Evolutionary conservation across 2,329 filamentous ascomycete genomes (phyloP), one percentile per base, ranked within the genome.

Genomic region (Tetracladium maxilliforme): DNA sequence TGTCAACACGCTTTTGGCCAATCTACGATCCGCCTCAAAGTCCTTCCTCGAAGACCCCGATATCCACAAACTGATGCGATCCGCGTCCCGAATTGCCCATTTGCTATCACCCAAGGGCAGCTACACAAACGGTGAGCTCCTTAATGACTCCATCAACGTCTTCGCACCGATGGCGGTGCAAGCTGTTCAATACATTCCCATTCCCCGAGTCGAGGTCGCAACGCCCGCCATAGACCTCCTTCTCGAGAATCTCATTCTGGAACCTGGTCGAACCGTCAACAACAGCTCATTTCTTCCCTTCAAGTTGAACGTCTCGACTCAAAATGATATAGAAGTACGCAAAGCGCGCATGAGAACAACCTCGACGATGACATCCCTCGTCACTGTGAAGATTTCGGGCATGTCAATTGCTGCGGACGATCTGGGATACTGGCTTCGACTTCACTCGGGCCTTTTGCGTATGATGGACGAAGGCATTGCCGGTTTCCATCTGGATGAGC

Each of bases 241-340:
- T 2, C 56, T 95, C 3, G 87, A 95, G 44, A 94, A 92, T 35
- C 59, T 95, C 16, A 78, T 95, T 31, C 62, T 95, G 16, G 82
- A 94, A 43, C 87, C 87, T 0, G 87, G 87, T 6, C 63, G 63
- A 29, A 92, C 83, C 0, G 63, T 92, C 39, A 87, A 93, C 45
- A 58, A 76, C 33, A 82, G 78, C 4, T 93, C 86, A 0, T 95
- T 95, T 57, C 61, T 95, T 2, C 87, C 87, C 0, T 87, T 83
- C 52, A 71, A 73, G 28, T 59, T 94, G 26, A 75, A 79, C 22
- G 56, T 94, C 4, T 75, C 84, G 34, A 87, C 81, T 0, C 76
- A 77, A 48, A 94, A 92, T 41, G 79, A 92, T 37, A 54, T 94
- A 17, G 82, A 92, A 35, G 71, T 94, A 20, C 69, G 76, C 34